phyloP scores from a whole-genome alignment of 2,329 filamentous ascomycete species.

The Stagonosporopsis tanaceti region DNA sequence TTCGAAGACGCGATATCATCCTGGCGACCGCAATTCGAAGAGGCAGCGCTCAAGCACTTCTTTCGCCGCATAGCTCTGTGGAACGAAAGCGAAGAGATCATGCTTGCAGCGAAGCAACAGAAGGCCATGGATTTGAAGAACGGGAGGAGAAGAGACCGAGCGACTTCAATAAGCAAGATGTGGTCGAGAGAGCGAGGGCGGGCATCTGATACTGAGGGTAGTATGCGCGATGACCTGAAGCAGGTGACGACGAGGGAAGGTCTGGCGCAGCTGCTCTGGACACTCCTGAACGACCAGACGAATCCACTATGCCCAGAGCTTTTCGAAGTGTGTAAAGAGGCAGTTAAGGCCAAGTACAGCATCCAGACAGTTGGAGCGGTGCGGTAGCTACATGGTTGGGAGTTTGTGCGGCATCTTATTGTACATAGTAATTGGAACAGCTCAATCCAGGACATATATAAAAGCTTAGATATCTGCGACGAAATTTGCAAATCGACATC shows the following conservation, averaged over 20 bases:
- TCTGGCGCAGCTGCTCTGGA: conserved; percentile 36
- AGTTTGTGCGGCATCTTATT: neutral
- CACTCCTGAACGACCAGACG: conserved; percentile 28
- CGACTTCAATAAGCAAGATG: conserved; percentile 23
- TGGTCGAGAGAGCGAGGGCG: conserved; percentile 23
- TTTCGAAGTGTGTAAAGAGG: conserved; percentile 24
- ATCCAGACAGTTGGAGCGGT: conserved; percentile 11
- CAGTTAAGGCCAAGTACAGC: conserved; percentile 32
- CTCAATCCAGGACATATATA: neutral
- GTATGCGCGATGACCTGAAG: conserved; percentile 28
- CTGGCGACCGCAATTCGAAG: conserved; percentile 27
- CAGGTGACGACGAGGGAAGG: conserved; percentile 34
- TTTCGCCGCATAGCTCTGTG: conserved; percentile 32
- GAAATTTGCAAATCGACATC: neutral
- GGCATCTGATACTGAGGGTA: conserved; percentile 4
- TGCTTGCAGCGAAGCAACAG: conserved; percentile 22
- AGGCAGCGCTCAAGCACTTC: conserved; percentile 32
- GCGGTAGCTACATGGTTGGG: conserved; percentile 7
- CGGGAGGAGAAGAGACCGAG: conserved; percentile 16
- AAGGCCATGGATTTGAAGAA: conserved; percentile 23
- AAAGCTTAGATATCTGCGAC: neutral
- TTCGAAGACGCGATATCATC: conserved; percentile 25
- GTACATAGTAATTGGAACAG: conserved; percentile 3
- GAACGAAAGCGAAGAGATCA: conserved; percentile 28
- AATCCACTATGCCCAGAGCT: conserved; percentile 22